These are phyloP conservation scores for Suhomyces yuchorum DNA, from an alignment of 1,139 yeast species.

Conservation along the genomic window DNA sequence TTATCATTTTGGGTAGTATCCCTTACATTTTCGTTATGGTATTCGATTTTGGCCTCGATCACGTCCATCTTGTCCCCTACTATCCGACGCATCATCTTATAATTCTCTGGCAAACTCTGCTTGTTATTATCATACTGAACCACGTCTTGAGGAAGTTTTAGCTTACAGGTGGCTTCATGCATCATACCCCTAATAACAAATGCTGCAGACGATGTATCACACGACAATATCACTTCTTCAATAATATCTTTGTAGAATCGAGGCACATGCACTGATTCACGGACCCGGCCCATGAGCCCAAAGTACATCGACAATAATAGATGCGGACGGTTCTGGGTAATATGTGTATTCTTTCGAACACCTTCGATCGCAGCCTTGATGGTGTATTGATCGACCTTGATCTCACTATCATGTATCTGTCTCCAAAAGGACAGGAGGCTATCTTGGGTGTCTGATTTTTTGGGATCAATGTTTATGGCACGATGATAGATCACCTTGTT, in stretches of 20 bases:
- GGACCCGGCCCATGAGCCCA: slow-evolving; percentile 3
- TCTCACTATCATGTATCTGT: slow-evolving; percentile 11
- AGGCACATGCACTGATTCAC: neutral
- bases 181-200: slow-evolving; percentile 28
- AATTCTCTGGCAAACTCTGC: slow-evolving; percentile 28
- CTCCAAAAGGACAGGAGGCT: slow-evolving; percentile 19
- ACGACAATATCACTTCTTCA: slow-evolving; percentile 12
- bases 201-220: slow-evolving; percentile 8
- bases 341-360: slow-evolving; percentile 16
- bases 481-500: slow-evolving; percentile 34
- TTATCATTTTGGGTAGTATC: neutral
- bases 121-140: slow-evolving; percentile 14
- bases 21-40: slow-evolving; percentile 4
- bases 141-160: slow-evolving; percentile 28
- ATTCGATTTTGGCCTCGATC: slow-evolving; percentile 11
- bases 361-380: slow-evolving; percentile 19
- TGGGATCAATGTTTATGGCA: slow-evolving; percentile 15
- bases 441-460: neutral
- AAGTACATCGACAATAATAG: slow-evolving; percentile 23
- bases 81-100: slow-evolving; percentile 30
- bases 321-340: slow-evolving; percentile 14
- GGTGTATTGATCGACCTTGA: slow-evolving; percentile 17
- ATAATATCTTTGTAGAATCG: slow-evolving; percentile 12
- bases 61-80: slow-evolving; percentile 19
- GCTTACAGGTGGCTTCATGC: slow-evolving; percentile 24